These are phyloP conservation scores for Aspergillus bertholletiae DNA, from an alignment of 495 filamentous ascomycete species.

Conservation along the genomic window DNA sequence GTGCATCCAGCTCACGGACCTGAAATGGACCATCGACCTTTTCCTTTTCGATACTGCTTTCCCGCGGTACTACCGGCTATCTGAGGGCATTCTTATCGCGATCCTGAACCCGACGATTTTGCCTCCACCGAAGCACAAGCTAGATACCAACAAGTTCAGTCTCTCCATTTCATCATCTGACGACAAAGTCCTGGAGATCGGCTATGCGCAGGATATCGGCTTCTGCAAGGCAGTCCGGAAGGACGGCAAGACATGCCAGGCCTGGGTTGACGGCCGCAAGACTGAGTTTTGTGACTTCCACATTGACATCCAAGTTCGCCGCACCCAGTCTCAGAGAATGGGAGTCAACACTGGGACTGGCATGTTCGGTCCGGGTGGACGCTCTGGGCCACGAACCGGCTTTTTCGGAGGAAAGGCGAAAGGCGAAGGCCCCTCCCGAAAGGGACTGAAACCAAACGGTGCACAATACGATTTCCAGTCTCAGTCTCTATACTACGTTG, in stretches of 20 bases:
- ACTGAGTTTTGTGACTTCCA: constrained; percentile 95
- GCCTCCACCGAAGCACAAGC: constrained; percentile 68
- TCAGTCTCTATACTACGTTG: constrained; percentile 58
- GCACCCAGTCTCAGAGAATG: constrained; percentile 66
- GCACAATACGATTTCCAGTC: constrained; percentile 56
- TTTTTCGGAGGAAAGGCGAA: constrained; percentile 43
- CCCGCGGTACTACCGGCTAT: constrained; percentile 84
- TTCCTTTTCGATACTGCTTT: constrained; percentile 92
- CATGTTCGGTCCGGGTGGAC: constrained; percentile 47
- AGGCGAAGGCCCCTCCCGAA: constrained; percentile 27
- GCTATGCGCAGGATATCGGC: constrained; percentile 77
- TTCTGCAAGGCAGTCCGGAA: constrained; percentile 83
- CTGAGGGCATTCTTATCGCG: constrained; percentile 80
- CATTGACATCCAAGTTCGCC: constrained; percentile 71
- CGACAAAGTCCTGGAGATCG: constrained; percentile 88
- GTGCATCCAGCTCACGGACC: constrained; percentile 80
- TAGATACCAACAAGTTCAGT: constrained; percentile 77
- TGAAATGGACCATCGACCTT: constrained; percentile 87
- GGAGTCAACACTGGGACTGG: constrained; percentile 67
- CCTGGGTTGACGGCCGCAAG: constrained; percentile 83
- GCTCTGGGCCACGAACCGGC: constrained; percentile 40
- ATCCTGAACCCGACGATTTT: constrained; percentile 92
- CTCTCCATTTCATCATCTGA: constrained; percentile 77
- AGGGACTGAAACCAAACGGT: constrained; percentile 42
- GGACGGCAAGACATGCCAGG: constrained; percentile 74